Evolutionary conservation across 768 basidiomycete species (phyloP), one percentile per base, ranked within the genome.

Genomic region (Mrakia hoshinonis): DNA sequence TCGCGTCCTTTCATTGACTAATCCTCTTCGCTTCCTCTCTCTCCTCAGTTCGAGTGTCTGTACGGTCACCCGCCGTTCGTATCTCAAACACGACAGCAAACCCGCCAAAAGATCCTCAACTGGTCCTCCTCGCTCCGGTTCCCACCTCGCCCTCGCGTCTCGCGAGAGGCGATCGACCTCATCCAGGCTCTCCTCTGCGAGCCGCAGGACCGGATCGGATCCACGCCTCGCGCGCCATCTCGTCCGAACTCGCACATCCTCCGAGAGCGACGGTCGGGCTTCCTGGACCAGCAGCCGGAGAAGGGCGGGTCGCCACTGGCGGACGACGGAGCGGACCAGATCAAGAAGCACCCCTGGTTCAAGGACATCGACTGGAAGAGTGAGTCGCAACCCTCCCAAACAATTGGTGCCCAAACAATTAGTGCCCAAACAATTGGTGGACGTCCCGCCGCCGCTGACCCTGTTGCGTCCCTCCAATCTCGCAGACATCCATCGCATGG

Each of bases 281-380:
- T 90, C 81, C 80, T 88, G 74, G 43, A 43, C 43, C 43, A 43
- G 43, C 78, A 83, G 31, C 81, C 80, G 29, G 43, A 26, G 26
- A 60, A 66, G 75, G 29, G 39, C 24, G 48, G 34, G 12, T 43
- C 43, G 43, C 34, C 60, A 15, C 34, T 70, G 12, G 55, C 64
- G 13, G 68, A 74, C 74, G 93, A 95, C 81, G 93, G 94, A n/a
- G 91, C 87, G 43, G 87, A 91, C 74, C 81, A 87, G 76, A 90
- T 98, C 82, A 95, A 95, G 90, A 83, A 84, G 13, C 93, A 96
- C 80, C 85, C 89, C 7, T 97, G 90, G 87, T 96, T 98, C 83
- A 84, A 83, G 74, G 91, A 89, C 38, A 87, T 96, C 73, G 92
- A 97, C 77, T 98, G 89, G 89, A 82, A 83, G 58, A 89, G 79